Evolutionary conservation across 2,329 filamentous ascomycete species (phyloP), one percentile per base, ranked within the genome.

Genomic region (Alternaria panax): DNA sequence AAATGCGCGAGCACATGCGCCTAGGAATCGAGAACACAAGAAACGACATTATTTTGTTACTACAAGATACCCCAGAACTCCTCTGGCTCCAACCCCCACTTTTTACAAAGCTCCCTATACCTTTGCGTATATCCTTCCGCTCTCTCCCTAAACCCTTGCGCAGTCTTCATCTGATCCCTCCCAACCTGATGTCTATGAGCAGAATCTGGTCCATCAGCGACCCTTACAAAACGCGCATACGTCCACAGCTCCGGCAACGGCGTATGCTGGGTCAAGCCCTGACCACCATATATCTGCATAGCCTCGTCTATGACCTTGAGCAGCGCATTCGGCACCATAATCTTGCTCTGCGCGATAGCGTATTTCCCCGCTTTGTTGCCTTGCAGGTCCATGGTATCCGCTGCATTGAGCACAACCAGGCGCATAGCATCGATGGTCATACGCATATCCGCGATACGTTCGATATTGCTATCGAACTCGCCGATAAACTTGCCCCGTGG

Each of bases 341-440:
- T 79, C 67, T 80, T 81, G 64, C 72, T 75, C 64, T 80, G 77
- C 9, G 79, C 78, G 62, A 81, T 81, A n/a, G 76, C 77, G 42
- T 79, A 77, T 43, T 68, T 64, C 0, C 78, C 78, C 5, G 78
- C 78, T 59, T 80, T 80, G 65, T 79, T 79, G 4, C 78, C 77
- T 20, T 75, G 69, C 1, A 76, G 63, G 63, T 81, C 79, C 77
- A 81, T 80, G 5, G 75, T 78, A 45, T 80, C 78, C 1, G 79
- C 79, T 1, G 79, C 79, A 43, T 80, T 80, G 16, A 80, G 69
- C 9, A 80, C 78, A 18, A 81, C 74, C 9, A 79, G 72, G 2
- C 79, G 71, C 66, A 78, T 78, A 5, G 70, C 66, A 60, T 80
- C 79, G 48, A 81, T 74, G 24, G 78, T 79, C 63, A 80, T 74